Evolutionary conservation across 805 yeast species (phyloP), one percentile per base, ranked within the genome.

Genomic region (Suhomyces kilbournensis): DNA sequence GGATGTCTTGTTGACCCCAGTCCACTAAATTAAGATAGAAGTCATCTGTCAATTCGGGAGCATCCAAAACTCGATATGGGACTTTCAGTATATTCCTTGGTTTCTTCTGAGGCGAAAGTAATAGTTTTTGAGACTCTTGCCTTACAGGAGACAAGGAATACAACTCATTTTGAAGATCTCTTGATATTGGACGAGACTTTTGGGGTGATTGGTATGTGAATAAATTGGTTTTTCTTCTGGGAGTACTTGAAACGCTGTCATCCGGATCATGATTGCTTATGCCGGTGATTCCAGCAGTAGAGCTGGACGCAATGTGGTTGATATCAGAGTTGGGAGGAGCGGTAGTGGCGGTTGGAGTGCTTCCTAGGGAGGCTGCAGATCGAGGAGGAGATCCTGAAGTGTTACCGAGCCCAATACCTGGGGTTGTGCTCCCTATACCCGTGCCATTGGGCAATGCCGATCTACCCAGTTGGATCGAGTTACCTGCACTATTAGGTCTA

Each of bases 31-130:
- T 94, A 48, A 91, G 77, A 66, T 93, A 93, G 64, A 92, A 93
- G 66, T 93, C 98, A 66, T 94, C 98, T 5, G 90, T 90, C 20
- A 94, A 74, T 46, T 90, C 96, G 0, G 98, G 99, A 0, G 99
- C 99, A 71, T 93, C 99, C 44, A 93, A 78, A 4, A 93, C 97
- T 51, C 97, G 78, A 63, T 87, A 91, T 0, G 99, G 98, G 0
- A 91, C 89, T 63, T 88, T 89, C 3, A 94, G 78, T 19, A 94
- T 88, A 28, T 81, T 79, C 44, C 99, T 73, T 1, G 87, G 82
- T 62, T 83, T 86, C 68, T 86, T 90, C 52, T 87, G 85, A 0
- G 97, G 97, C 1, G 93, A 85, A 48, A 92, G 70, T 44, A 94
- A 74, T 23, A 92, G 69, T 60, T 82, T 80, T 60, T 92, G 96